A percentile compares a stretch with the other conserved stretches of the same genome.
Evolutionary conservation across 352 stramenopile species (phyloP).

Genomic region (Phytophthora sp.): DNA sequence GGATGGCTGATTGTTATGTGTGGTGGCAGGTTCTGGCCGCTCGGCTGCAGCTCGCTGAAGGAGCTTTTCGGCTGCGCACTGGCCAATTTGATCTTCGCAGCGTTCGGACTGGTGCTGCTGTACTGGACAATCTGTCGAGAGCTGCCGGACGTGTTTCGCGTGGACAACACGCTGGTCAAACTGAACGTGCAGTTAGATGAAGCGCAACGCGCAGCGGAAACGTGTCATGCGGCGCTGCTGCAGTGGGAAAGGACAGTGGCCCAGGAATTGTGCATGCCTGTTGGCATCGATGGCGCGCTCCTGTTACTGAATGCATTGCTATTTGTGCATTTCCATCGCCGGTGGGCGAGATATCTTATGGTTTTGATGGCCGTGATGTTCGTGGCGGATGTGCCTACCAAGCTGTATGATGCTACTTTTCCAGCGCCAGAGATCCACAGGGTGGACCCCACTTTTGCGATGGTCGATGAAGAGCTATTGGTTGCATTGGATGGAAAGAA

Average conservation of each 20-base stretch:
- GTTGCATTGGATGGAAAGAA: conserved; percentile 74
- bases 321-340: conserved; percentile 57
- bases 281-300: conserved; percentile 52
- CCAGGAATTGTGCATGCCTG: conserved; percentile 64
- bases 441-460: conserved; percentile 71
- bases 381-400: conserved; percentile 51
- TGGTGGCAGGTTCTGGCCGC: conserved; percentile 70
- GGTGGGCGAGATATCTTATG: conserved; percentile 62
- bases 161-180: conserved; percentile 42
- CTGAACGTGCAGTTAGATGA: conserved; percentile 49
- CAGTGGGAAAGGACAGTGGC: conserved; percentile 51
- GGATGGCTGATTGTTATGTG: not conserved
- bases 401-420: conserved; percentile 61
- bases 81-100: conserved; percentile 51
- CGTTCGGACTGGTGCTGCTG: conserved; percentile 49
- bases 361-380: conserved; percentile 47
- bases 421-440: conserved; percentile 57
- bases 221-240: conserved; percentile 50
- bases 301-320: conserved; percentile 51
- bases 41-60: conserved; percentile 62
- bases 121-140: conserved; percentile 75
- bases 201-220: conserved; percentile 34
- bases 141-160: conserved; percentile 48
- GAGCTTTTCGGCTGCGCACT: conserved; percentile 53
- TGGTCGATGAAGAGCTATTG: conserved; percentile 77